Evolutionary conservation across 768 basidiomycete genomes (phyloP).

Genomic region (Boletus huronensis): DNA sequence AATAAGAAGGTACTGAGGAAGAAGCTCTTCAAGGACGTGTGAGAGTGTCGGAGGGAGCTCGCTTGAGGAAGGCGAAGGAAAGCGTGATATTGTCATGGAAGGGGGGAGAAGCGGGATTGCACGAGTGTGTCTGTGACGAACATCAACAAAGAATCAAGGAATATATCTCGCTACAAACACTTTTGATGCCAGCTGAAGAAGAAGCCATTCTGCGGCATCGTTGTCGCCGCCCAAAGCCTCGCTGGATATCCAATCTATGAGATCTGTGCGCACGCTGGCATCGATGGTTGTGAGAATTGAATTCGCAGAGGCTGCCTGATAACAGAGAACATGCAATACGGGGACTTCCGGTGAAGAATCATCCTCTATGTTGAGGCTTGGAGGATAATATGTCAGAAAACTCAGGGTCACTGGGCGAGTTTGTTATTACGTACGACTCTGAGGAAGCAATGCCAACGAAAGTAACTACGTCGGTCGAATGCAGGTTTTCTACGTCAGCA

Average conservation of each 20-base stretch:
- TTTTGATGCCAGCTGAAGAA: conserved; percentile 56
- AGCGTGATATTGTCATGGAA: conserved; percentile 59
- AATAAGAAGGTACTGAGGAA: conserved; percentile 53
- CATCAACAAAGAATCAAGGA: neutral
- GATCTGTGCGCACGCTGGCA: conserved; percentile 41
- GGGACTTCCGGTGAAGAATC: conserved; percentile 43
- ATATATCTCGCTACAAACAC: conserved; percentile 47
- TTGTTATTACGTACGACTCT: conserved; percentile 53
- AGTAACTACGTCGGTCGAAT: conserved; percentile 58
- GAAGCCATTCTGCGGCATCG: conserved; percentile 71
- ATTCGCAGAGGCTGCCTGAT: conserved; percentile 3
- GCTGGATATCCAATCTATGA: conserved; percentile 71
- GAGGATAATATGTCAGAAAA: conserved; percentile 20
- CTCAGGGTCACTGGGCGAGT: neutral
- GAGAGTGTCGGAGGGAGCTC: conserved; percentile 45
- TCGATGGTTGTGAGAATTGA: conserved; percentile 6
- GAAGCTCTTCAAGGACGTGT: conserved; percentile 51
- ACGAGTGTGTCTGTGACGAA: conserved; percentile 55
- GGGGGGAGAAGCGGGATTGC: conserved; percentile 64
- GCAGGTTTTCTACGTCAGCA: conserved; percentile 42
- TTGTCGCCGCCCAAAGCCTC: conserved; percentile 67
- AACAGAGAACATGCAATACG: conserved; percentile 67
- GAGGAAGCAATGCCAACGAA: conserved; percentile 73
- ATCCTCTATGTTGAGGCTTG: conserved; percentile 39
- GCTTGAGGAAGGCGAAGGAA: conserved; percentile 43